Evolutionary conservation across 345 rosid genomes (phyloP).

Genomic region (Linum usitatissimum): DNA sequence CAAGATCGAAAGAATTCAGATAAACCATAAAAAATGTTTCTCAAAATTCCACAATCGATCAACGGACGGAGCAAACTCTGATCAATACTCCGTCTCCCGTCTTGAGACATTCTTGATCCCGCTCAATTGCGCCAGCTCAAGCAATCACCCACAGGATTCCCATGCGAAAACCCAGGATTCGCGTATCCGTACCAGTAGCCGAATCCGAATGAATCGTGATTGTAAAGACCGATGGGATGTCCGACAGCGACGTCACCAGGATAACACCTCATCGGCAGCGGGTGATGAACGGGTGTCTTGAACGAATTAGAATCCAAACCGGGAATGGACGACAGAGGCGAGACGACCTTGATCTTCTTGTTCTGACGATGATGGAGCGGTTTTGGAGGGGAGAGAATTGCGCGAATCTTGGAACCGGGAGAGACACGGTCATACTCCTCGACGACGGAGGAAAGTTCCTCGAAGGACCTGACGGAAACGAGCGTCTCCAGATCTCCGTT

Average conservation of each 20-base stretch:
- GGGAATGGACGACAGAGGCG: neutral
- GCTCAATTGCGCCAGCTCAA: neutral
- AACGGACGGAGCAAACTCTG: no score
- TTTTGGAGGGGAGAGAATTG: neutral
- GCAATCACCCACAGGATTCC: neutral
- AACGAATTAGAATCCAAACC: neutral
- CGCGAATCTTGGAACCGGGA: constrained; percentile 1
- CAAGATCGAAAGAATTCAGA: neutral
- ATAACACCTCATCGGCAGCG: neutral
- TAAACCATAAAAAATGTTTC: neutral
- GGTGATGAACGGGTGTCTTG: neutral
- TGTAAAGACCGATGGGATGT: neutral
- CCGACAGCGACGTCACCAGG: neutral
- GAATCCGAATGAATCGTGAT: no score
- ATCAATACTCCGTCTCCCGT: no score
- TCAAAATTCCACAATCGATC: neutral
- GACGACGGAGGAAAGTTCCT: neutral
- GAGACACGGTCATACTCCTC: constrained; percentile 1
- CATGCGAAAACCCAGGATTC: neutral
- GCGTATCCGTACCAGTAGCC: neutral
- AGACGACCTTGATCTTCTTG: neutral
- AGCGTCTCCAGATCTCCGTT: constrained; percentile 5
- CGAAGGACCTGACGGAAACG: neutral
- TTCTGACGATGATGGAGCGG: neutral
- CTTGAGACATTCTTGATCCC: neutral